Percentiles rank a stretch among this genome's conserved stretches.
Evolutionary conservation across 1,284 basidiomycete genomes (phyloP).

Genomic region (Melampsora americana): DNA sequence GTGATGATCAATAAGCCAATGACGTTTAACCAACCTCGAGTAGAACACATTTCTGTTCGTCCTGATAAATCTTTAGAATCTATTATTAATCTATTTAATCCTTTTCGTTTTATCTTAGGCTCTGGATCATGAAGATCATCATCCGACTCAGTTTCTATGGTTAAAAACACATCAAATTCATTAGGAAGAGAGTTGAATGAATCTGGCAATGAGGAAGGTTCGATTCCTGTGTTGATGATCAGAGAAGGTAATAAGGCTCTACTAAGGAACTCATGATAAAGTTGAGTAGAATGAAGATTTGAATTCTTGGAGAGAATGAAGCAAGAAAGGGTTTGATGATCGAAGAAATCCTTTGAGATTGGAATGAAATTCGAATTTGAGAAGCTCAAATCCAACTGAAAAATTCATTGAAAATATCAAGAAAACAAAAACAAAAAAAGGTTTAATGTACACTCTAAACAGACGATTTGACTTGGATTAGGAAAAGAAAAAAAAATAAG

Average conservation of each 20-base stretch:
- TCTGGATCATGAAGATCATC: conserved; percentile 40
- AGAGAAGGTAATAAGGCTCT: not conserved
- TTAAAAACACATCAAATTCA: conserved; percentile 31
- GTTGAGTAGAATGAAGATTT: not conserved
- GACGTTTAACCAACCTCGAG: conserved; percentile 39
- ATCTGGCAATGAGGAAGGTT: not conserved
- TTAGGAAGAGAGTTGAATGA: conserved; percentile 29
- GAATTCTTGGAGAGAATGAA: not conserved
- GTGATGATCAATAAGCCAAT: conserved; percentile 24
- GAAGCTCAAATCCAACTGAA: too few relatives aligned
- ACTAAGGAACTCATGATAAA: not conserved
- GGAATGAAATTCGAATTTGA: not conserved
- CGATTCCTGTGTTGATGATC: not conserved
- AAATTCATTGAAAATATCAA: too few relatives aligned
- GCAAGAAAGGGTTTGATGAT: not conserved
- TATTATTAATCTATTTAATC: conserved; percentile 30
- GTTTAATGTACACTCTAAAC: too few relatives aligned
- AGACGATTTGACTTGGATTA: too few relatives aligned
- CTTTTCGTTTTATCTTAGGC: conserved; percentile 29
- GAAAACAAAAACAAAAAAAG: too few relatives aligned
- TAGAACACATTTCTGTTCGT: conserved; percentile 14
- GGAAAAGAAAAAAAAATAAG: too few relatives aligned
- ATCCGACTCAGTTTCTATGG: conserved; percentile 19
- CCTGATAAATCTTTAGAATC: conserved; percentile 21
- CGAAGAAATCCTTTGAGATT: not conserved